Base-by-base conservation (phyloP, 345 rosid species). In the thale cress (Arabidopsis thaliana) region DNA sequence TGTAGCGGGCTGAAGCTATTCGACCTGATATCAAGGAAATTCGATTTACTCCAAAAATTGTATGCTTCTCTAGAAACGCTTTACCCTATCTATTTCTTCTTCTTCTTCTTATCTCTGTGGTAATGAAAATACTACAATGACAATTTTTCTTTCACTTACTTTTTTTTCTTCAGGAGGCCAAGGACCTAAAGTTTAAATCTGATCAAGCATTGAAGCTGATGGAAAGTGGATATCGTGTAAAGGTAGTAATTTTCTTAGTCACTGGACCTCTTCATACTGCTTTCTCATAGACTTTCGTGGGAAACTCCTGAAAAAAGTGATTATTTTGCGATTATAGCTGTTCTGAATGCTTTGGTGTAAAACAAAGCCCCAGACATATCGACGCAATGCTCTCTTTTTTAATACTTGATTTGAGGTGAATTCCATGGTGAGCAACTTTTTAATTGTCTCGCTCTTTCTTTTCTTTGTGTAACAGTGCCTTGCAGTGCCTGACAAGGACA, bases 141-240 rank as follows among this genome's bases (percentile, higher is more conserved):
- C 20, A 30, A n/a, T 8, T 48, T 14, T 65, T 28, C 30, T 52
- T 65, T 60, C 3, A 42, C n/a, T 20, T 62, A n/a, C n/a, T 57
- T 16, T 38, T 62, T 11, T 68, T 50, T 78, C 65, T 82, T 81
- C 84, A 93, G 96, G 97, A 89, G 73, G 79, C 69, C 38, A 91
- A 89, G 23, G 98, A 93, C 82, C 84, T 93, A 49, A 50, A 88
- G 81, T 80, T 83, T 63, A 93, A 93, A 82, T 91, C 97, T 60
- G 86, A 87, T 48, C 73, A 79, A 14, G 83, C 85, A 48, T 74
- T 77, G 78, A 82, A 91, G 79, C 73, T 91, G 77, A 82, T 91
- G 84, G 91, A 93, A 70, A 84, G 83, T 44, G 97, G 98, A 53
- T 93, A 93, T 60, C 86, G 94, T 44, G 97, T 93, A 73, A 93